Evolutionary conservation across 176 grass and related monocot species (phyloP), one percentile per base, ranked within the genome.

Genomic region (Pontederia crassipes): DNA sequence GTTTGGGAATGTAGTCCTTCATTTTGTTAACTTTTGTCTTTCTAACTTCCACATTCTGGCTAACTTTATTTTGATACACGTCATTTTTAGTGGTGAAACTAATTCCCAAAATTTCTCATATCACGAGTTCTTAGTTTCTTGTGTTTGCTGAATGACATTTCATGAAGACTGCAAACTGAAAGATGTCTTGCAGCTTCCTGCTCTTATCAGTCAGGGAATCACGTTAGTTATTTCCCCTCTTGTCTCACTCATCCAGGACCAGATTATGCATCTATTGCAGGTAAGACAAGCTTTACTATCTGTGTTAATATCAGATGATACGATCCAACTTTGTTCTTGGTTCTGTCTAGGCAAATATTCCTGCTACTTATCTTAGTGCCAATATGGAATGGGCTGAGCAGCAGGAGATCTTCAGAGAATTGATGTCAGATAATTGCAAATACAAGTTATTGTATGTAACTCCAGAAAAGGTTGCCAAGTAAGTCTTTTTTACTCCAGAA

Each of bases 391-490:
- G 84, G 84, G 54, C 81, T 66, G 45, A 83, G 20, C 93, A 91
- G 11, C 93, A 97, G 67, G 82, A 82, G 55, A 97, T 97, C 68
- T 67, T 97, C 71, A 78, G 84, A 60, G 87, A 81, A 29, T 48
- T 91, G 35, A 55, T 65, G 62, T 78, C 67, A 66, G 55, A 52
- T 64, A 45, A 40, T 62, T 97, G 93, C 55, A 73, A 55, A 71
- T 97, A 91, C 71, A 97, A 91, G 66, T 54, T 97, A 55, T 58
- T 97, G 47, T 97, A 90, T 71, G 93, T 97, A 48, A 97, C 93
- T 55, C 93, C 93, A 26, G 93, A 97, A 80, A 97, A 97, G 88
- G 78, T 97, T 85, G 93, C 93, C 0, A 97, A 78, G 93, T 97
- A 76, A 91, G 87, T 87, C 12, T 45, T 62, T 63, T 35, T 17